Evolutionary conservation across 176 grass and related monocot genomes (phyloP).

Genomic region (Elaeis guineensis): DNA sequence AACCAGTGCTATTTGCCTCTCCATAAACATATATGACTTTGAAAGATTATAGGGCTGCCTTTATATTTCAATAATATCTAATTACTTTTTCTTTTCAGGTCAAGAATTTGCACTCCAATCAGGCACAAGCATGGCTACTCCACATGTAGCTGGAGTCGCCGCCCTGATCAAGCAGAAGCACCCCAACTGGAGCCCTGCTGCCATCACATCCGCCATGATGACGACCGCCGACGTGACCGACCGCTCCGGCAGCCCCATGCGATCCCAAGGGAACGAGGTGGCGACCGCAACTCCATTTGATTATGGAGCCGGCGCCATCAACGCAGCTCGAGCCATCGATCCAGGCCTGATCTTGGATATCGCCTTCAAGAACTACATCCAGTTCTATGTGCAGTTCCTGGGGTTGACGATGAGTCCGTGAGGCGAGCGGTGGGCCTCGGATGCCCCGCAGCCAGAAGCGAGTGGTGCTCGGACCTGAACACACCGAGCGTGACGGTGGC

Average conservation of each 20-base stretch:
- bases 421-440: constrained; percentile 39
- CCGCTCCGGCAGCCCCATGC: constrained; percentile 27
- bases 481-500: constrained; percentile 63
- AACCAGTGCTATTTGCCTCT: too few species aligned
- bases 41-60: too few species aligned
- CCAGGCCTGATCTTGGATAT: constrained; percentile 58
- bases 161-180: constrained; percentile 67
- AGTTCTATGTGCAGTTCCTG: constrained; percentile 69
- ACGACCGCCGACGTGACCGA: constrained; percentile 52
- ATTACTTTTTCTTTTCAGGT: background rate
- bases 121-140: constrained; percentile 73
- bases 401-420: constrained; percentile 45
- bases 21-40: too few species aligned
- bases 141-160: constrained; percentile 51
- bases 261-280: constrained; percentile 7
- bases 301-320: constrained; percentile 57
- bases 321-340: constrained; percentile 52
- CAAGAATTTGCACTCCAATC: constrained; percentile 43
- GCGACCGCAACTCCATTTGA: constrained; percentile 51
- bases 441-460: constrained; percentile 28
- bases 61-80: too few species aligned
- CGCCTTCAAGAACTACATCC: constrained; percentile 41
- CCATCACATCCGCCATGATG: constrained; percentile 68
- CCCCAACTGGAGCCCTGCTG: constrained; percentile 62
- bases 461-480: constrained; percentile 69